These are phyloP conservation scores for Ophiocordyceps camponoti-floridani DNA, from an alignment of 2,329 filamentous ascomycete genomes.

Conservation along the genomic window DNA sequence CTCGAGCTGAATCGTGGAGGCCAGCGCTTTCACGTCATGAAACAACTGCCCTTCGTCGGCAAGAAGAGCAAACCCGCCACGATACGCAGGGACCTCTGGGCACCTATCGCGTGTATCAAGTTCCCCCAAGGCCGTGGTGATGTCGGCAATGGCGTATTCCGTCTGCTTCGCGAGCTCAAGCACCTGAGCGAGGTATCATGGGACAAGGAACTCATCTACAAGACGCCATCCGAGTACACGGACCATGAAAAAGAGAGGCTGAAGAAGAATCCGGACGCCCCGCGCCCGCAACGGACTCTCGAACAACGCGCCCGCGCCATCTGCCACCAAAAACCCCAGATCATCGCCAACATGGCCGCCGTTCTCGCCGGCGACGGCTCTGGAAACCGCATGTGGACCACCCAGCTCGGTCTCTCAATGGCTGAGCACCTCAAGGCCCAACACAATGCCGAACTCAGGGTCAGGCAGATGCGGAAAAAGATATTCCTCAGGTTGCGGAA, in stretches of 20 bases:
- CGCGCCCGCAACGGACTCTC: slow-evolving; percentile 16
- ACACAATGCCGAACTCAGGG: neutral
- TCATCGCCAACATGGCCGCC: slow-evolving; percentile 44
- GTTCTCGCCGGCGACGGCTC: slow-evolving; percentile 32
- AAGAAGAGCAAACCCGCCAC: slow-evolving; percentile 47
- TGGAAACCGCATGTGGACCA: slow-evolving; percentile 27
- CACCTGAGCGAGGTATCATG: slow-evolving; percentile 44
- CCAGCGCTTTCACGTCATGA: slow-evolving; percentile 26
- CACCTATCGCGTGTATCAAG: slow-evolving; percentile 38
- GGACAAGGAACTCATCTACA: slow-evolving; percentile 28
- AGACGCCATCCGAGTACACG: slow-evolving; percentile 15
- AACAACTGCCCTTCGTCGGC: slow-evolving; percentile 46
- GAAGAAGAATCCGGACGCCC: slow-evolving; percentile 11
- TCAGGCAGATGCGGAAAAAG: neutral
- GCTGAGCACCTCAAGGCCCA: neutral
- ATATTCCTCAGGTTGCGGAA: neutral
- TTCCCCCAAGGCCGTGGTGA: slow-evolving; percentile 33
- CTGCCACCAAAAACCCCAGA: slow-evolving; percentile 42
- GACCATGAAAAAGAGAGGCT: slow-evolving; percentile 15
- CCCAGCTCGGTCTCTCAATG: slow-evolving; percentile 1
- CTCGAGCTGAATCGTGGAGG: no score
- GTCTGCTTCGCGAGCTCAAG: slow-evolving; percentile 47
- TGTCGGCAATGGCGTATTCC: slow-evolving; percentile 40
- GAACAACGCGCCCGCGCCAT: slow-evolving; percentile 31
- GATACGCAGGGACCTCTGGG: slow-evolving; percentile 51